Percentiles rank a stretch among this genome's conserved stretches.
These are phyloP conservation scores for Elsinoe fawcettii DNA, from an alignment of 2,329 filamentous ascomycete species.

Conservation along the genomic window DNA sequence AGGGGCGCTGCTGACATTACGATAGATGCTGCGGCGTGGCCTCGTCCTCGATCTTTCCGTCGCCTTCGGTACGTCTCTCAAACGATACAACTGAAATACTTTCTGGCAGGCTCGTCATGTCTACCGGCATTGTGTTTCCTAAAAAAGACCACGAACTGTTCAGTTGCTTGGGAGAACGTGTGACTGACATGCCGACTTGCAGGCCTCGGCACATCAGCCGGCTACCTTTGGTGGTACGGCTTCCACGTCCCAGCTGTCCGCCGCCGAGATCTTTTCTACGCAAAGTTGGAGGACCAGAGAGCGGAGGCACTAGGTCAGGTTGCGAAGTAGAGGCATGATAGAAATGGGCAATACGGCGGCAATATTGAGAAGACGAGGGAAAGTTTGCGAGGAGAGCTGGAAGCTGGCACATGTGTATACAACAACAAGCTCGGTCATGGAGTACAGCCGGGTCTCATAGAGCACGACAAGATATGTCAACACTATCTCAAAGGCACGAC, in stretches of 20 bases:
- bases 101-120: not conserved
- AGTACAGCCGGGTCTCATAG: not conserved
- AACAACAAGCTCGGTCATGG: not conserved
- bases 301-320: constrained; percentile 39
- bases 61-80: constrained; percentile 50
- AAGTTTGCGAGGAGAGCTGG: not conserved
- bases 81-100: not conserved
- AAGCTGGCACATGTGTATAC: not conserved
- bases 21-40: constrained; percentile 57
- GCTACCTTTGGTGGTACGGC: constrained; percentile 63
- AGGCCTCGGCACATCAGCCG: constrained; percentile 56
- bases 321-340: not conserved
- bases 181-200: constrained; percentile 4
- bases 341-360: not conserved
- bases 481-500: not conserved
- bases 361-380: not conserved
- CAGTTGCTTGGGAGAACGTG: not conserved
- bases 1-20: not conserved
- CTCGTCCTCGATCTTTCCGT: constrained; percentile 61
- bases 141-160: not conserved
- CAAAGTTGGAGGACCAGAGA: constrained; percentile 55
- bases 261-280: constrained; percentile 56
- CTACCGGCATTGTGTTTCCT: not conserved
- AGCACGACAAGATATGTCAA: not conserved
- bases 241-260: constrained; percentile 59